Evolutionary conservation across 352 stramenopile species (phyloP), one percentile per base, ranked within the genome.

Genomic region (Phytophthora palmivora): DNA sequence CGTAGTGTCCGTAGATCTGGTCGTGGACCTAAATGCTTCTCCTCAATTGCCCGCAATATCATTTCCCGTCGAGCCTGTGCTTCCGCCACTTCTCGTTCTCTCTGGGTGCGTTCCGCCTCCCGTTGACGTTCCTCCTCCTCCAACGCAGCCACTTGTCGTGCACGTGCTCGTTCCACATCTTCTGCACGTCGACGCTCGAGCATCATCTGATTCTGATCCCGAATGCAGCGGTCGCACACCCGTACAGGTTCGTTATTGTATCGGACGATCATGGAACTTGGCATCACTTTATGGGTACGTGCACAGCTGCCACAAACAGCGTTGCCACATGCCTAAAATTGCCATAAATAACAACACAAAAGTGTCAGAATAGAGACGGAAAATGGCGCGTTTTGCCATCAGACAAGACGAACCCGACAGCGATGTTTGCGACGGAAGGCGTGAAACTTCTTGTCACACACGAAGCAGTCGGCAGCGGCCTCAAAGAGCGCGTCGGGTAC

Each of bases 381-480:
- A 36, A 24, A 26, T 26, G 15, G 24, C 24, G n/a, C 36, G n/a
- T n/a, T 28, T 28, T 28, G 3, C 24, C 8, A 24, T 50, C n/a
- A 58, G 28, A 38, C 10, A 52, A 21, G 8, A 63, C 19, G n/a
- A 39, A 95, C 87, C 57, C 78, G 72, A 54, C 87, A 95, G 43
- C 87, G 87, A 57, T 95, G 84, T 51, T 94, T 95, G 57, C 84
- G 82, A 26, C 87, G 84, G 43, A 95, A 95, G 18, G 84, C 82
- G 72, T 94, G 82, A 62, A 95, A 94, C 49, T 91, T 93, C 63
- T 93, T 95, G 39, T 91, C 73, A 64, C 87, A 95, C 53, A 91
- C 78, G 50, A 69, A 79, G 66, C 87, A 95, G 60, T 95, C 87
- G 52, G 50, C 38, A 4, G 82, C 69, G 4, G 79, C 73, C 34